These are phyloP conservation scores for Hanseniaspora thailandica DNA, from an alignment of 805 yeast species.

Conservation along the genomic window DNA sequence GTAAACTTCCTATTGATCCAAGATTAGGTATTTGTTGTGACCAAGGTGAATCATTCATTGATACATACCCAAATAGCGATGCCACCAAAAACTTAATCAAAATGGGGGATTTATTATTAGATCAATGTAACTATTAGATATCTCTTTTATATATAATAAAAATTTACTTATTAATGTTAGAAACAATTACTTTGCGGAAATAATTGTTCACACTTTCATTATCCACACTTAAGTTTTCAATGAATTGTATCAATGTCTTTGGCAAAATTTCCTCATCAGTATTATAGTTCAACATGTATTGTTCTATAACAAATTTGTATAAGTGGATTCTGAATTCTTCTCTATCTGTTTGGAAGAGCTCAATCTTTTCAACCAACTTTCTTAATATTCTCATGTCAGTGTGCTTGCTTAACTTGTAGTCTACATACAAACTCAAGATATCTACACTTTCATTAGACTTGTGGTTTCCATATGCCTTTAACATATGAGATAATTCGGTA, in stretches of 20 bases:
- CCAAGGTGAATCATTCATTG: constrained; percentile 71
- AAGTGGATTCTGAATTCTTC: neutral
- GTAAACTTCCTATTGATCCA: constrained; percentile 92
- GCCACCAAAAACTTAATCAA: constrained; percentile 76
- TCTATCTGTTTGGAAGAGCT: neutral
- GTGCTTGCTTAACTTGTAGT: neutral
- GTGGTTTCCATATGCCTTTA: constrained; percentile 26
- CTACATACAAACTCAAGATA: neutral
- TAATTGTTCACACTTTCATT: constrained; percentile 3
- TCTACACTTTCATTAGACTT: neutral
- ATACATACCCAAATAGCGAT: constrained; percentile 79
- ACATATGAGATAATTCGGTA: constrained; percentile 28
- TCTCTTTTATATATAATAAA: neutral
- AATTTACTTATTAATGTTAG: neutral
- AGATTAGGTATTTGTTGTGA: constrained; percentile 86
- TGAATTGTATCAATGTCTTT: neutral
- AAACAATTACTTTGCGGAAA: constrained; percentile 1
- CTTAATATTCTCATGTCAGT: neutral
- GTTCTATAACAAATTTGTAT: constrained; percentile 11
- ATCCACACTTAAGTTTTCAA: constrained; percentile 14
- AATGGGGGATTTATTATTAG: constrained; percentile 65
- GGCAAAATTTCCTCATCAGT: neutral
- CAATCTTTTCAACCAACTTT: neutral
- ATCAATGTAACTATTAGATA: constrained; percentile 31
- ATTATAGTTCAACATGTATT: constrained; percentile 2